phyloP scores from a whole-genome alignment of 2,329 filamentous ascomycete genomes.

The Dactylellina drechsleri region DNA sequence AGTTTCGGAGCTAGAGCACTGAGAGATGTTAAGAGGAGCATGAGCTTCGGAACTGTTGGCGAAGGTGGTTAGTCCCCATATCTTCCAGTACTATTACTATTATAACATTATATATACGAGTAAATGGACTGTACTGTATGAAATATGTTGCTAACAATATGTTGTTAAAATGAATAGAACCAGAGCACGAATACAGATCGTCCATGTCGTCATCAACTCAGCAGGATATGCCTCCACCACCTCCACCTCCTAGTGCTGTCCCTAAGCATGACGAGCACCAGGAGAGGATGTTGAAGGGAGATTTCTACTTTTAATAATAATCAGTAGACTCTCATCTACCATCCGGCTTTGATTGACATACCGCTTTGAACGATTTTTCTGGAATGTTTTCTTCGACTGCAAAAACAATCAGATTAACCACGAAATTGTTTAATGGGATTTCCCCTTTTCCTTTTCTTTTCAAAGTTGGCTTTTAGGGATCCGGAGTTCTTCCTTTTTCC shows the following conservation, averaged over 20 bases:
- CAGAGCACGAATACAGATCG: constrained; percentile 43
- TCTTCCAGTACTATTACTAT: constrained; percentile 29
- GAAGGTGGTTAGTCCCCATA: constrained; percentile 70
- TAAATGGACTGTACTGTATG: not conserved
- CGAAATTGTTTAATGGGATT: no score
- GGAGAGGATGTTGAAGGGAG: constrained; percentile 95
- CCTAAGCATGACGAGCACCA: constrained; percentile 89
- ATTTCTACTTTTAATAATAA: constrained; percentile 81
- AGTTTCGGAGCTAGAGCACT: constrained; percentile 88
- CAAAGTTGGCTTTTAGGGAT: not conserved
- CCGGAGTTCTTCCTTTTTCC: not conserved
- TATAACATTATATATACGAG: no score
- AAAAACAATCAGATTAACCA: no score
- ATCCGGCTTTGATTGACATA: not conserved
- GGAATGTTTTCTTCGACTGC: no score
- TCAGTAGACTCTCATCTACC: not conserved
- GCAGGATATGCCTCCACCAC: constrained; percentile 60
- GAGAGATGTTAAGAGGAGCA: constrained; percentile 66
- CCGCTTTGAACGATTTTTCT: no score
- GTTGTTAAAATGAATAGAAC: constrained; percentile 45
- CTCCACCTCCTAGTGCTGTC: constrained; percentile 62
- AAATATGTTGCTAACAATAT: constrained; percentile 60
- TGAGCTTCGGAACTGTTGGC: constrained; percentile 68
- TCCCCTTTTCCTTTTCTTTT: no score
- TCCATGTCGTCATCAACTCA: constrained; percentile 8